Evolutionary conservation across 352 stramenopile species (phyloP), one percentile per base, ranked within the genome.

Genomic region (Phytophthora niederhauseri): DNA sequence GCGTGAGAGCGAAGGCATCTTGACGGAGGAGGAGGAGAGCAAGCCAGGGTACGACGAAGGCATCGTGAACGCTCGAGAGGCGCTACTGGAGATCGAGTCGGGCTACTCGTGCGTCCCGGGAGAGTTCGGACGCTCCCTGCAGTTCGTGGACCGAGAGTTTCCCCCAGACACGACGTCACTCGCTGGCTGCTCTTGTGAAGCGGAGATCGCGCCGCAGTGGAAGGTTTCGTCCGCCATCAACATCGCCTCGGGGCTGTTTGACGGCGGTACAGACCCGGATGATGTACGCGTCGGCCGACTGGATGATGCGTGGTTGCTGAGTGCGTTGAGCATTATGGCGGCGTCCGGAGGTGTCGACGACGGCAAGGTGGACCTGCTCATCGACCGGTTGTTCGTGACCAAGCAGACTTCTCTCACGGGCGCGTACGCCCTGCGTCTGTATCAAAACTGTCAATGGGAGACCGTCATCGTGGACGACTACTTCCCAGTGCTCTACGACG

Each of bases 401-500:
- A 97, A 97, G 68, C 81, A 95, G 34, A 96, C 90, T 17, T 97
- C 92, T 28, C 84, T 97, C 68, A 96, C 91, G 0, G 94, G 93
- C 6, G 92, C 92, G 7, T 98, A 98, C 68, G 92, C 90, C 2
- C 58, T 98, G n/a, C 85, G 89, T 24, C 65, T 98, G 19, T 97
- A 91, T 69, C 94, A 97, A 68, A 97, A 97, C 73, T 89, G 83
- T 51, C 90, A 98, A 72, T 98, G 94, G 93, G 89, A 98, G 77
- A 95, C 93, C 15, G 78, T 98, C 30, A 81, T 98, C 51, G 84
- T 98, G 0, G 94, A 98, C 73, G 94, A 98, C 68, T 78, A 86
- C 56, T 97, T 98, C 66, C 94, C 94, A 0, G 83, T 97, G 20
- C 67, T 97, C 0, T 68, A 73, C 11, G 78, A 94, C 43, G 67